These are phyloP conservation scores for Pythium coloratum DNA, from an alignment of 352 stramenopile species.

Conservation along the genomic window DNA sequence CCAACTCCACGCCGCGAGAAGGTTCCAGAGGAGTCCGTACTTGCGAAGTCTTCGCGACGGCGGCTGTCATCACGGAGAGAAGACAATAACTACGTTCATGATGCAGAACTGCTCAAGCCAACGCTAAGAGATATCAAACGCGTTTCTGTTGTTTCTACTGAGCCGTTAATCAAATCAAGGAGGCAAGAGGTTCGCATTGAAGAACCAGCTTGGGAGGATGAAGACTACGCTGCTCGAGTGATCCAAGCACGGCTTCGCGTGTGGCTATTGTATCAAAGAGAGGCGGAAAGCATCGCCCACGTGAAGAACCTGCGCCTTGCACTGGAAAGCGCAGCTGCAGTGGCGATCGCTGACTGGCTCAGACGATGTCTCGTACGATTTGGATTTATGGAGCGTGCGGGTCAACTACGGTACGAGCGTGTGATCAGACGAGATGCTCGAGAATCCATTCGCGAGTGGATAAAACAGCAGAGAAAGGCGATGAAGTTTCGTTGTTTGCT, in stretches of 20 bases:
- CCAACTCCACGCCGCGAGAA: neutral
- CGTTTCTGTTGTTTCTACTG: neutral
- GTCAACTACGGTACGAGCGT: neutral
- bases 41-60: neutral
- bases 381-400: neutral
- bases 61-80: neutral
- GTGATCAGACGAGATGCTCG: neutral
- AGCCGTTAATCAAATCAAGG: neutral
- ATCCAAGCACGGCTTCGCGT: constrained; percentile 6
- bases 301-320: constrained; percentile 10
- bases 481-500: neutral
- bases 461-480: neutral
- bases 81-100: neutral
- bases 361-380: neutral
- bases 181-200: neutral
- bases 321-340: constrained; percentile 14
- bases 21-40: neutral
- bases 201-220: neutral
- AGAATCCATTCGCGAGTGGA: neutral
- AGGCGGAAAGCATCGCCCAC: constrained; percentile 11
- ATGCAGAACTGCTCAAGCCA: no score
- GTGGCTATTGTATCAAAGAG: constrained; percentile 15
- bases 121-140: no score
- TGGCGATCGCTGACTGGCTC: constrained; percentile 16
- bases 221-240: neutral